These are phyloP conservation scores for Erythrophleum fordii DNA, from an alignment of 306 rosid genomes.

Conservation along the genomic window DNA sequence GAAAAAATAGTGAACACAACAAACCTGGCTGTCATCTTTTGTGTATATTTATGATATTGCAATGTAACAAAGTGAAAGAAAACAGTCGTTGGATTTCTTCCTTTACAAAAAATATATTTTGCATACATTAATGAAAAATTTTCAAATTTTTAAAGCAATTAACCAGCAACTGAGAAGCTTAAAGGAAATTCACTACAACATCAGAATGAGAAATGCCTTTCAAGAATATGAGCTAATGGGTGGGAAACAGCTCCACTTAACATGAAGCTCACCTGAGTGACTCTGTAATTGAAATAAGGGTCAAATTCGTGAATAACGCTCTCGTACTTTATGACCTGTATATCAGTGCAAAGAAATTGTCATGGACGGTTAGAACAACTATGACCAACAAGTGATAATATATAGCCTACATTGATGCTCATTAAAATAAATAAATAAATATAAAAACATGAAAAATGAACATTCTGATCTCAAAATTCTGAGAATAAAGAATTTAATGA, in stretches of 20 bases:
- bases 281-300: conserved; percentile 98
- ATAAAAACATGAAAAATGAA: neutral
- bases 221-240: neutral
- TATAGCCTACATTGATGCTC: neutral
- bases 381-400: conserved; percentile 16
- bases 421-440: conserved; percentile 17
- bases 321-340: conserved; percentile 97
- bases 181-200: too few relatives aligned
- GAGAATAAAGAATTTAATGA: neutral
- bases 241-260: conserved; percentile 23
- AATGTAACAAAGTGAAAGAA: neutral
- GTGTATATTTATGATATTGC: neutral
- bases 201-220: conserved; percentile 12
- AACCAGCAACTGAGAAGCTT: conserved; percentile 21
- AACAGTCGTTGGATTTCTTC: neutral
- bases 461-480: neutral
- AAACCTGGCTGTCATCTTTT: conserved; percentile 25
- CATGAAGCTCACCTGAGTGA: conserved; percentile 87
- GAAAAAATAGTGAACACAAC: conserved; percentile 60
- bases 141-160: conserved; percentile 13
- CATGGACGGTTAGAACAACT: conserved; percentile 12
- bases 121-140: conserved; percentile 2
- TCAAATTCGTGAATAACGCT: conserved; percentile 98
- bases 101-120: neutral
- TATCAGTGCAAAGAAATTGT: conserved; percentile 37